Evolutionary conservation across 306 rosid genomes (phyloP), one percentile per base, ranked within the genome.

Genomic region (Vigna trinervia): DNA sequence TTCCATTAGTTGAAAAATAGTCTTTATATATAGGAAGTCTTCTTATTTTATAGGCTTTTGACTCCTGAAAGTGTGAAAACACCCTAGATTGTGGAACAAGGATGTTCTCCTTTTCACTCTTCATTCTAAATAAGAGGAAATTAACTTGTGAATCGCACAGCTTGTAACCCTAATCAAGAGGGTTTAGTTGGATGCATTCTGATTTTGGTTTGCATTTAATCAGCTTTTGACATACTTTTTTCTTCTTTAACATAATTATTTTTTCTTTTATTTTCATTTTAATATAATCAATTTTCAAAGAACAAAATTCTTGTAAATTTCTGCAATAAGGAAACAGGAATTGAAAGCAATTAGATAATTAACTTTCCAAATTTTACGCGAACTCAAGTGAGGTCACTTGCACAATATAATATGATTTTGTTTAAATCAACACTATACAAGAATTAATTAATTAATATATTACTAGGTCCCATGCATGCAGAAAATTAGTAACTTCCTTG

Each of bases 351-450:
- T 57, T 41, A 26, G 3, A 51, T 34, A 13, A 20, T 14, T 15
- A 73, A 11, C n/a, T 57, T 6, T 41, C 46, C 28, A 23, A 57
- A 26, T 54, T 58, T 59, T 15, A 59, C 58, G 7, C 46, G 59
- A 74, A 23, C 22, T 12, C 23, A 20, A 19, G 70, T 61, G 12
- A 61, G 28, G 61, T 46, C 61, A 61, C 34, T 47, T 46, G 12
- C 60, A 30, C 7, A 61, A 10, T 59, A 58, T 58, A 5, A 74
- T 74, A 74, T 45, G 58, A 60, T 30, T 45, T 11, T 2, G 69
- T 59, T 43, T 60, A 7, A 32, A 52, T 46, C 50, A 75, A 61
- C 10, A 17, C 38, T n/a, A 47, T 46, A 10, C 12, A 15, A 41
- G 20, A 6, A 43, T 39, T 57, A 41, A 70, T 58, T 45, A 45